Evolutionary conservation across 148 eudicot species (phyloP).

Genomic region (Rhododendron mucronatum): DNA sequence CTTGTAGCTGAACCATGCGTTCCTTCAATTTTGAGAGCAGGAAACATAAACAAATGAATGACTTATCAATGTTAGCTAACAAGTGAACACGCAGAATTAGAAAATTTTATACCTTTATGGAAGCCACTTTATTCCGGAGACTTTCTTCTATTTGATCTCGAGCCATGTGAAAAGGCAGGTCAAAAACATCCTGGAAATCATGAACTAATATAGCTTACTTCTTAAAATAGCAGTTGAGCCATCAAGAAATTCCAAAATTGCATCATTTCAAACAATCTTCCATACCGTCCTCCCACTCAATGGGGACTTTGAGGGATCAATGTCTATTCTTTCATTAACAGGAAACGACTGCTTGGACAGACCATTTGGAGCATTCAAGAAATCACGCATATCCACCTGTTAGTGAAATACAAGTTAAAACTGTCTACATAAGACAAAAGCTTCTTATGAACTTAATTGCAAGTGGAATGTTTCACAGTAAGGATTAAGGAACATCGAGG

Average conservation of each 20-base stretch:
- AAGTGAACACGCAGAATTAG: neutral
- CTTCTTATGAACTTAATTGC: neutral
- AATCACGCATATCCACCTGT: constrained; percentile 99
- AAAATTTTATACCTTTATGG: constrained; percentile 61
- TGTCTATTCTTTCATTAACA: constrained; percentile 46
- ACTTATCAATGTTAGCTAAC: neutral
- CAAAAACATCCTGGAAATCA: constrained; percentile 81
- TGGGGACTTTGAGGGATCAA: constrained; percentile 78
- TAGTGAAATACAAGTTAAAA: neutral
- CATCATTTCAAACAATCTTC: constrained; percentile 1
- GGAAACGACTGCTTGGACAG: constrained; percentile 56
- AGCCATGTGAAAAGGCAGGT: constrained; percentile 96
- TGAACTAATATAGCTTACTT: constrained; percentile 7
- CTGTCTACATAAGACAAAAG: neutral
- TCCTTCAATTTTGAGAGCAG: constrained; percentile 42
- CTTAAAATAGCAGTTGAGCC: neutral
- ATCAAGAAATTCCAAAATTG: neutral
- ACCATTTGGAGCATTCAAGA: constrained; percentile 90
- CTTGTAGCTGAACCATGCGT: constrained; percentile 90
- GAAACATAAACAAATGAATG: constrained; percentile 12
- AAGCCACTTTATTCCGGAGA: constrained; percentile 82
- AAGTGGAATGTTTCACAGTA: neutral
- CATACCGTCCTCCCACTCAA: constrained; percentile 95
- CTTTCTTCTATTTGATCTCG: constrained; percentile 97
- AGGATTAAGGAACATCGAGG: neutral